Conservation (phyloP, 1,284 basidiomycete genomes). For the Microbotryum intermedium region DNA sequence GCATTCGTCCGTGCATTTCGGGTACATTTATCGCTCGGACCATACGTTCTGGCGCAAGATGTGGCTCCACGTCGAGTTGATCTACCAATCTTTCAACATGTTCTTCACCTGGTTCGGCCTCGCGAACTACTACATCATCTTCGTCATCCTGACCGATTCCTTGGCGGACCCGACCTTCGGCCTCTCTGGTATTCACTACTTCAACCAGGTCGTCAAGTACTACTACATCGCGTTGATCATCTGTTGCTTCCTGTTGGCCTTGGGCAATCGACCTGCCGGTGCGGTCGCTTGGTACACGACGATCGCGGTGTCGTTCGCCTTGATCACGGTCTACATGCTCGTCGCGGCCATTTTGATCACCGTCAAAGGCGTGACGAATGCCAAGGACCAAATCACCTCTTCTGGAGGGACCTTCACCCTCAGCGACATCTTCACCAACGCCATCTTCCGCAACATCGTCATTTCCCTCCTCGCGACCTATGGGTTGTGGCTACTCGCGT, state of each 20-base stretch:
- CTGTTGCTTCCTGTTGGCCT: constrained; percentile 78
- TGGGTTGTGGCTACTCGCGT: constrained; percentile 72
- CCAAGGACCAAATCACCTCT: constrained; percentile 46
- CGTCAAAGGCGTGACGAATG: constrained; percentile 56
- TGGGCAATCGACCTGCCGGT: constrained; percentile 89
- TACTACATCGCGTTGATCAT: constrained; percentile 63
- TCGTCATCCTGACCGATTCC: constrained; percentile 62
- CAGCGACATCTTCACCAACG: constrained; percentile 57
- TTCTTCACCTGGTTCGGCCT: constrained; percentile 44
- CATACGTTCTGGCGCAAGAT: constrained; percentile 77
- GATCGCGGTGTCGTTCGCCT: constrained; percentile 70
- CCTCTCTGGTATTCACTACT: constrained; percentile 48
- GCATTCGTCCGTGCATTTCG: constrained; percentile 30
- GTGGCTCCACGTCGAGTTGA: constrained; percentile 87
- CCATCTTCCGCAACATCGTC: constrained; percentile 74
- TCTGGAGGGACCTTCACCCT: constrained; percentile 45
- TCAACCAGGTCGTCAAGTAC: constrained; percentile 75
- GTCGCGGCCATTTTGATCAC: constrained; percentile 71
- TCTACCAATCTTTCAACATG: constrained; percentile 84
- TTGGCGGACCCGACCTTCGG: constrained; percentile 58
- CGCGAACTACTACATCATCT: constrained; percentile 85
- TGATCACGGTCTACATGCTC: constrained; percentile 89
- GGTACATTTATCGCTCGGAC: constrained; percentile 53
- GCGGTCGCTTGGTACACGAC: constrained; percentile 69
- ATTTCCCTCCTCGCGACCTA: constrained; percentile 75